Evolutionary conservation across 164 flowering plant species (phyloP).

Genomic region (Tetrastigma voinierianum): DNA sequence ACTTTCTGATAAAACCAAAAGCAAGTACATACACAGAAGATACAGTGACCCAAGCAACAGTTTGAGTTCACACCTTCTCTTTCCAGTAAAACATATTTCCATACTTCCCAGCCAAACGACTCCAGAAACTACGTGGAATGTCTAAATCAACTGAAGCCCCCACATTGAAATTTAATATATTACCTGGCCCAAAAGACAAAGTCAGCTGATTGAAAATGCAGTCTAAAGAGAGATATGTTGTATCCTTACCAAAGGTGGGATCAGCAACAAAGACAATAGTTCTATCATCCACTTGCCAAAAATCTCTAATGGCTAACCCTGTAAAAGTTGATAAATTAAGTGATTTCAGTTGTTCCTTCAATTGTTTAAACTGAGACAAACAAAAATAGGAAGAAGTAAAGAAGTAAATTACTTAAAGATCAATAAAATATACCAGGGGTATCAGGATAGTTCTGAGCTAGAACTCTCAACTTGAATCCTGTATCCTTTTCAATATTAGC

Average conservation of each 20-base stretch:
- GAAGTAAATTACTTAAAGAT: too few species aligned
- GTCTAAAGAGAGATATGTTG: slow-evolving; percentile 2
- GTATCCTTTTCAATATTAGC: slow-evolving; percentile 76
- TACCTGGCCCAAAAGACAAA: slow-evolving; percentile 45
- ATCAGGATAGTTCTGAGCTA: slow-evolving; percentile 97
- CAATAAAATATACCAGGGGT: slow-evolving; percentile 64
- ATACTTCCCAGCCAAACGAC: slow-evolving; percentile 87
- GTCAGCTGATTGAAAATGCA: background rate
- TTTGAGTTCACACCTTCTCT: slow-evolving; percentile 73
- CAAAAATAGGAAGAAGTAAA: slow-evolving; percentile 1
- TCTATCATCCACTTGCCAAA: slow-evolving; percentile 93
- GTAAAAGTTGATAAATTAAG: slow-evolving; percentile 15
- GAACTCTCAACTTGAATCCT: slow-evolving; percentile 85
- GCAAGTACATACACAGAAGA: background rate
- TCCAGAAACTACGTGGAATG: slow-evolving; percentile 96
- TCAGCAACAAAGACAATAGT: slow-evolving; percentile 97
- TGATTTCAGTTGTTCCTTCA: background rate
- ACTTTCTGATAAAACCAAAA: background rate
- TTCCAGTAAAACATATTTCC: slow-evolving; percentile 98
- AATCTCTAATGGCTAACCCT: slow-evolving; percentile 92
- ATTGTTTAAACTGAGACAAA: background rate
- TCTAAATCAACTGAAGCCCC: slow-evolving; percentile 84
- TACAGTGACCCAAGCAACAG: background rate
- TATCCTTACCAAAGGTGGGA: slow-evolving; percentile 79
- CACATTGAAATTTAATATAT: slow-evolving; percentile 89